Percentiles rank a stretch among this genome's conserved stretches.
Conservation (phyloP, 441 rosid genomes). For the Raphanus hybrid region DNA sequence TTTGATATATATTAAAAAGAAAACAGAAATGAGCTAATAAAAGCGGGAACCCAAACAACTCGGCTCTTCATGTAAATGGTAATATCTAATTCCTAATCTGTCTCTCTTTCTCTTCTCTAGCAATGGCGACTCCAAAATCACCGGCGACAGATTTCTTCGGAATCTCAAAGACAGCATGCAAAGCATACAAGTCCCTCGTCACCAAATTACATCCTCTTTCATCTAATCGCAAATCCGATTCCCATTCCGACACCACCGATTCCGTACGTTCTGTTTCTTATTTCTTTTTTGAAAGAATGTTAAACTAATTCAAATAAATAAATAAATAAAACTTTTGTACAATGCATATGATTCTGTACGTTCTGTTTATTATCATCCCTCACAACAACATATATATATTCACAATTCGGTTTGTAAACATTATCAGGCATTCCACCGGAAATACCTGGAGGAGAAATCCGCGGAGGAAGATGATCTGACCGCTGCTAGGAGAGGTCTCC, state of each 20-base stretch:
- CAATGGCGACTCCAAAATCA: slow-evolving; percentile 55
- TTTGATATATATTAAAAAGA: neutral
- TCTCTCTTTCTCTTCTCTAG: neutral
- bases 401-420: neutral
- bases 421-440: slow-evolving; percentile 24
- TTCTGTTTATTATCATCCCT: no score
- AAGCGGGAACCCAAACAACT: slow-evolving; percentile 38
- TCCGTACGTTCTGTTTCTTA: slow-evolving; percentile 23
- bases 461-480: slow-evolving; percentile 41
- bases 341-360: no score
- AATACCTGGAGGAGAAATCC: slow-evolving; percentile 39
- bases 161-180: slow-evolving; percentile 48
- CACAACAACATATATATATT: no score
- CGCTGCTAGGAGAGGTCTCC: slow-evolving; percentile 32
- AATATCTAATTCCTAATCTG: slow-evolving; percentile 19
- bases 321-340: no score
- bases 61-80: slow-evolving; percentile 32
- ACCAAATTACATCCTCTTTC: slow-evolving; percentile 52
- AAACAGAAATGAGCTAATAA: slow-evolving; percentile 38
- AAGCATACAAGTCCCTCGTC: slow-evolving; percentile 65
- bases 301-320: no score
- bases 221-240: slow-evolving; percentile 47
- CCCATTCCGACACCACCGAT: slow-evolving; percentile 42
- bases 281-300: no score
- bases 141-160: slow-evolving; percentile 54